phyloP scores from a whole-genome alignment of 2,329 filamentous ascomycete genomes.

The Fusarium pilosicola region DNA sequence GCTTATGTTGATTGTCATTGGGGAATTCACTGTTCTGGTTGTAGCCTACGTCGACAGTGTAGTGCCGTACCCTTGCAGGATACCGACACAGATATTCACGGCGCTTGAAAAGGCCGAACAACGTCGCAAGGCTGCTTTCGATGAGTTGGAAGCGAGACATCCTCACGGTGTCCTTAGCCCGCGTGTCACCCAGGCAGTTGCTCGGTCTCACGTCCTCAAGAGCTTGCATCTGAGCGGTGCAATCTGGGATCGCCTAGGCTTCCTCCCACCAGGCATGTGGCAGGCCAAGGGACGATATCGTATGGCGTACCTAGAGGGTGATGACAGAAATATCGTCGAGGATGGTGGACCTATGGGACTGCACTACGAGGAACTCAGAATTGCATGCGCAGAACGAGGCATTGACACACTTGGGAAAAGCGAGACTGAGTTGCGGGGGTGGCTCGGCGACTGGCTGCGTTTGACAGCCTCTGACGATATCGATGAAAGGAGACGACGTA shows the following conservation, averaged over 20 bases:
- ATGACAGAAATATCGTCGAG: constrained; percentile 74
- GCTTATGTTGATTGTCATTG: constrained; percentile 78
- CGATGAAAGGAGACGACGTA: constrained; percentile 51
- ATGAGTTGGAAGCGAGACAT: constrained; percentile 49
- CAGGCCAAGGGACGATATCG: constrained; percentile 61
- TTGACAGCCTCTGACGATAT: constrained; percentile 53
- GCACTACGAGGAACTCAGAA: constrained; percentile 69
- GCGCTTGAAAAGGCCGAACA: constrained; percentile 66
- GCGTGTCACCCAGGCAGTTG: constrained; percentile 44
- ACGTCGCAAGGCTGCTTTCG: constrained; percentile 61
- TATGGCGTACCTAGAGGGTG: constrained; percentile 72
- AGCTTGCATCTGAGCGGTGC: constrained; percentile 57
- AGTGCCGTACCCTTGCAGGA: constrained; percentile 84
- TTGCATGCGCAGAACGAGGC: constrained; percentile 78
- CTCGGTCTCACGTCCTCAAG: constrained; percentile 53
- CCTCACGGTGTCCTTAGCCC: constrained; percentile 51
- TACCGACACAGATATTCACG: constrained; percentile 76
- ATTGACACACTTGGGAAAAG: constrained; percentile 66
- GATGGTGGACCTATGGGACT: constrained; percentile 69
- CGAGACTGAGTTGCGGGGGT: constrained; percentile 63
- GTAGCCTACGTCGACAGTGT: constrained; percentile 75
- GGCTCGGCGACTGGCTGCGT: constrained; percentile 60
- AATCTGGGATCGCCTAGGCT: constrained; percentile 62
- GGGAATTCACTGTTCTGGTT: constrained; percentile 86
- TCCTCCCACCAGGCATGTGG: constrained; percentile 63